Percentiles rank a stretch among this genome's conserved stretches.
These are phyloP conservation scores for Aeschynomene evenia DNA, from an alignment of 306 rosid species.

Conservation along the genomic window DNA sequence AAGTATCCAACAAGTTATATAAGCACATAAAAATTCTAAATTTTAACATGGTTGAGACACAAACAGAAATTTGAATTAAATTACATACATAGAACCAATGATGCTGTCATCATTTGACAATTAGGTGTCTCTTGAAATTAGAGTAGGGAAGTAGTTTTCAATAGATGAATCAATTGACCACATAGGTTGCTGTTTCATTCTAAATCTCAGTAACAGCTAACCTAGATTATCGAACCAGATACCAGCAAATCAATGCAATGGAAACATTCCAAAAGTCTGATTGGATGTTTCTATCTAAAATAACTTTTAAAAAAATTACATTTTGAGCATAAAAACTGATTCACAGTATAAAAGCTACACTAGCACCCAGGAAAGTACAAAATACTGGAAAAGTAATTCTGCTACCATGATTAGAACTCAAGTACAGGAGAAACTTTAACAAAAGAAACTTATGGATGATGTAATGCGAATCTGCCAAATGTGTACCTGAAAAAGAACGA, in stretches of 20 bases:
- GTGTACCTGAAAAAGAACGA: conserved; percentile 78
- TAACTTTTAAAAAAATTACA: background rate
- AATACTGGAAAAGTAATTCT: background rate
- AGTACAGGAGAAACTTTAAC: background rate
- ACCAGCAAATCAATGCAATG: background rate
- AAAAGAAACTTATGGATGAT: background rate
- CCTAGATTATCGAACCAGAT: background rate
- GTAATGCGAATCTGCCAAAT: background rate
- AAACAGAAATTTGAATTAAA: background rate
- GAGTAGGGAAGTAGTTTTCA: background rate
- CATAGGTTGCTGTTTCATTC: background rate
- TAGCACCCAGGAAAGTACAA: background rate
- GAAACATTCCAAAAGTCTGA: background rate
- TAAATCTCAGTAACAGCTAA: background rate
- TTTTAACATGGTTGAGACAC: background rate
- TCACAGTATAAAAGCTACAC: background rate
- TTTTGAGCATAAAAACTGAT: background rate
- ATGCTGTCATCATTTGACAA: background rate
- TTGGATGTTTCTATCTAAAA: background rate
- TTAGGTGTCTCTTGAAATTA: background rate
- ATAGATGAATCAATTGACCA: background rate
- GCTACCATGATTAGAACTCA: background rate
- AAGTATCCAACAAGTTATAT: no score
- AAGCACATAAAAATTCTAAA: background rate
- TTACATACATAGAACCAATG: background rate